Percentiles rank a stretch among this genome's conserved stretches.
phyloP scores from a whole-genome alignment of 805 yeast genomes.

The Nakazawaea molendinolei region DNA sequence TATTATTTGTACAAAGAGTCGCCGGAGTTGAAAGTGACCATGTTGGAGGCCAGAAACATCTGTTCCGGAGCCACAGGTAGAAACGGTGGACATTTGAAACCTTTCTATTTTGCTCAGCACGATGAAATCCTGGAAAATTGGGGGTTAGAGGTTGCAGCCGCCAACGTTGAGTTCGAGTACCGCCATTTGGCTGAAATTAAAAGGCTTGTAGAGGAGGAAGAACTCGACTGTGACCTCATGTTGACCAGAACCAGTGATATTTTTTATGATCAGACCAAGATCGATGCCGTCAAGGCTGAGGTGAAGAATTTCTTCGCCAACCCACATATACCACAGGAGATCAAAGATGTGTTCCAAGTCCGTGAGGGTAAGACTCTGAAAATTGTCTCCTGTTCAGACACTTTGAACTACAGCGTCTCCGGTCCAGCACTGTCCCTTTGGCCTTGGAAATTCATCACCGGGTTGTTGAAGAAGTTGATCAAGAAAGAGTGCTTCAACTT shows the following conservation, averaged over 20 bases:
- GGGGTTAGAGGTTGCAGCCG: conserved; percentile 22
- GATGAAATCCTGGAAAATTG: conserved; percentile 12
- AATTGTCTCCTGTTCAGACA: conserved; percentile 21
- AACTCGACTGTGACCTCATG: conserved; percentile 24
- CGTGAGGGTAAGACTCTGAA: conserved; percentile 24
- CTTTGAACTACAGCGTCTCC: conserved; percentile 24
- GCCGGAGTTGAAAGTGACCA: conserved; percentile 11
- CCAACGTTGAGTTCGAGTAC: conserved; percentile 28
- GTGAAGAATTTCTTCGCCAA: conserved; percentile 20
- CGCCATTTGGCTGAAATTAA: conserved; percentile 25
- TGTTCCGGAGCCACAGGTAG: conserved; percentile 39
- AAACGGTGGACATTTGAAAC: conserved; percentile 40
- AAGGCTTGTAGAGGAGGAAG: conserved; percentile 22
- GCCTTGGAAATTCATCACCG: conserved; percentile 34
- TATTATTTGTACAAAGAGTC: conserved; percentile 26
- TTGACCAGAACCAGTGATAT: conserved; percentile 24
- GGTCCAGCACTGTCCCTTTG: conserved; percentile 38
- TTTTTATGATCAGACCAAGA: conserved; percentile 7
- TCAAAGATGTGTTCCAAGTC: conserved; percentile 26
- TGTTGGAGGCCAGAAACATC: conserved; percentile 35
- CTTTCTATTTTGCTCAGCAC: conserved; percentile 19
- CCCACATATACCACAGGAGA: conserved; percentile 22
- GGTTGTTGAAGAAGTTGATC: conserved; percentile 25
- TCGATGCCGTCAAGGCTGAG: conserved; percentile 9
- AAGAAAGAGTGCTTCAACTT: conserved; percentile 27